Conservation (phyloP, 305 asterid species). For the Fraxinus paxiana region DNA sequence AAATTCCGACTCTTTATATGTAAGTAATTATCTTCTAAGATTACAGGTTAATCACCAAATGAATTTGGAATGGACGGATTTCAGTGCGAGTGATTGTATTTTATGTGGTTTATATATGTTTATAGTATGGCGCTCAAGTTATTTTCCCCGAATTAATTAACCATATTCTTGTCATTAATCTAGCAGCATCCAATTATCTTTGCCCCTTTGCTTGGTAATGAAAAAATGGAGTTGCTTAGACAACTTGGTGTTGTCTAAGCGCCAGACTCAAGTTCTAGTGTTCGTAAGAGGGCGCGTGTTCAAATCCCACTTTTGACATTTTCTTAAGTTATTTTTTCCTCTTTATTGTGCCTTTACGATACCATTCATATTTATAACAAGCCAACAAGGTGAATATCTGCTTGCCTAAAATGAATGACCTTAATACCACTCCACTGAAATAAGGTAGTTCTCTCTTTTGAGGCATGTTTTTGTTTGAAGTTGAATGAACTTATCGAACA, state of each 20-base stretch:
- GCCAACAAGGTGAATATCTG: background rate
- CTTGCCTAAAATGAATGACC: background rate
- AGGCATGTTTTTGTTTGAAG: background rate
- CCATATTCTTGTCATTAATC: background rate
- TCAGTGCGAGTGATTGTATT: background rate
- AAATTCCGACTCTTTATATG: background rate
- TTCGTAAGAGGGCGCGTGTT: conserved; percentile 60
- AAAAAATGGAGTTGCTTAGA: background rate
- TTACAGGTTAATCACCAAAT: background rate
- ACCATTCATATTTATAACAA: too few relatives aligned
- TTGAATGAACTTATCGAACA: background rate
- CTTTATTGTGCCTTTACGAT: too few relatives aligned
- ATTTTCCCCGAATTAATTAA: background rate
- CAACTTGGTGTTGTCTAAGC: conserved; percentile 36
- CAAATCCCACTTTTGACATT: conserved; percentile 37
- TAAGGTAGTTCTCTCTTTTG: background rate
- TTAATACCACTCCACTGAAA: background rate
- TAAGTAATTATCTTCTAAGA: background rate
- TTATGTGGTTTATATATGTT: background rate
- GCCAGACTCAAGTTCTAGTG: conserved; percentile 81
- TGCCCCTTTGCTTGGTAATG: background rate
- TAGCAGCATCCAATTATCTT: background rate
- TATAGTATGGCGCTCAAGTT: background rate
- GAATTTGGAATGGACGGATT: background rate
- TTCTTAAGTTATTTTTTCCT: too few relatives aligned